A percentile compares a stretch with the other conserved stretches of the same genome.
Evolutionary conservation across 2,329 filamentous ascomycete species (phyloP).

Genomic region (Fusarium chuoi): DNA sequence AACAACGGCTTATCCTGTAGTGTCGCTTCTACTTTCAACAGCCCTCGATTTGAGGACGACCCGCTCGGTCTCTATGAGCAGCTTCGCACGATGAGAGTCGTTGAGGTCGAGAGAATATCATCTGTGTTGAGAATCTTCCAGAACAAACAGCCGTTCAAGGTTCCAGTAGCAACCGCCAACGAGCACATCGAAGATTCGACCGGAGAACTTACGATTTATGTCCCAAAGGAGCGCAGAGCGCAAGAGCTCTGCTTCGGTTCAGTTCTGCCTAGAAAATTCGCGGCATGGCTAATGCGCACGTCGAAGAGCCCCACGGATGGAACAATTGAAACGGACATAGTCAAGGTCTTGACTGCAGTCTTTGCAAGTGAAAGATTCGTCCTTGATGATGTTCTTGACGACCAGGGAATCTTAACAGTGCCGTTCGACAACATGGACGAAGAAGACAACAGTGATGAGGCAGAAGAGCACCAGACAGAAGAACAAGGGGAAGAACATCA

Average conservation of each 20-base stretch:
- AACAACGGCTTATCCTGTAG: not conserved
- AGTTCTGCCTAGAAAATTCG: not conserved
- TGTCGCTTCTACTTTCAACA: not conserved
- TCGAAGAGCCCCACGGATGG: fast-evolving
- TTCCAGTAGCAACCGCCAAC: not conserved
- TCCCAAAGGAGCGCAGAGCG: not conserved
- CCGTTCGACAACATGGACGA: not conserved
- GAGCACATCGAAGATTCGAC: not conserved
- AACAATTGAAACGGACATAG: not conserved
- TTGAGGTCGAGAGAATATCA: not conserved
- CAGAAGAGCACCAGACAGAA: not conserved
- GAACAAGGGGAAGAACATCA: not conserved
- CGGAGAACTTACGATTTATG: not conserved
- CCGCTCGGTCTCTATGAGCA: not conserved
- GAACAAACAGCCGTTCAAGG: not conserved
- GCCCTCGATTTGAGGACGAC: not conserved
- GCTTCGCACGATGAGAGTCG: not conserved
- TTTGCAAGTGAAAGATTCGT: not conserved
- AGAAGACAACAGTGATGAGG: not conserved
- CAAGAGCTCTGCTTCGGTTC: not conserved
- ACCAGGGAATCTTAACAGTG: not conserved
- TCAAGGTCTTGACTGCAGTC: not conserved
- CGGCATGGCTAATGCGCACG: not conserved
- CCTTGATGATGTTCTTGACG: not conserved
- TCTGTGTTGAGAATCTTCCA: not conserved